Conservation (phyloP, 768 basidiomycete species). For the Tricholoma flavovirens region DNA sequence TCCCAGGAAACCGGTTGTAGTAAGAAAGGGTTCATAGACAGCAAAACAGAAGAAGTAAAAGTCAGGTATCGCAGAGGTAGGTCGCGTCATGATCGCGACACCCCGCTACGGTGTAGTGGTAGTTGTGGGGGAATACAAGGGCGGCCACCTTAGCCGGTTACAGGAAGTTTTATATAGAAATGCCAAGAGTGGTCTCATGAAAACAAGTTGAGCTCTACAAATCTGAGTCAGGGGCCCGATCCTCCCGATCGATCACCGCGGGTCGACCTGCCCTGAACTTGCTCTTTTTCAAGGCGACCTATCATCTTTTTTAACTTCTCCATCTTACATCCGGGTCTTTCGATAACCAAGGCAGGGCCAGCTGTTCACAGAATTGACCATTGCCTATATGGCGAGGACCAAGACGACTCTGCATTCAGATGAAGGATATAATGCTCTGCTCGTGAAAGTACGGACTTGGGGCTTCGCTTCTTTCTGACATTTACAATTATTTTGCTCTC, state of each 20-base stretch:
- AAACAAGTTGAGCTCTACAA: neutral
- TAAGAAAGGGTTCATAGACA: conserved; percentile 67
- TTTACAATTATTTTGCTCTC: too few species aligned
- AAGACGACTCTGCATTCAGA: conserved; percentile 41
- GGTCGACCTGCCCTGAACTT: conserved; percentile 33
- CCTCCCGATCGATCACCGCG: neutral
- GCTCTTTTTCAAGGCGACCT: neutral
- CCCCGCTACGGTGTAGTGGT: conserved; percentile 1
- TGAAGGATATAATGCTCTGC: conserved; percentile 70
- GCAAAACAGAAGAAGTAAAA: conserved; percentile 73
- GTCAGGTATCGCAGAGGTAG: conserved; percentile 60
- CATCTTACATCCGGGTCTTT: conserved; percentile 55
- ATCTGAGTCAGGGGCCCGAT: neutral
- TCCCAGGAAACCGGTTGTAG: conserved; percentile 60
- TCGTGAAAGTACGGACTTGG: conserved; percentile 19
- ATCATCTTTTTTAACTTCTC: conserved; percentile 13
- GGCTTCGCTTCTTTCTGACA: conserved; percentile 60
- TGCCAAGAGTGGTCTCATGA: neutral
- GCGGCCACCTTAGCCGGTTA: neutral
- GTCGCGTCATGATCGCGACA: conserved; percentile 26
- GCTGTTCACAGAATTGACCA: conserved; percentile 35
- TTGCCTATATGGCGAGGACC: conserved; percentile 76
- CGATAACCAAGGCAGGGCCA: conserved; percentile 67
- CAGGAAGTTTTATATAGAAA: neutral
- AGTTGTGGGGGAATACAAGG: neutral